Percentiles rank a stretch among this genome's conserved stretches.
Evolutionary conservation across 1,284 basidiomycete genomes (phyloP).

Genomic region (Trichosporon sp.): DNA sequence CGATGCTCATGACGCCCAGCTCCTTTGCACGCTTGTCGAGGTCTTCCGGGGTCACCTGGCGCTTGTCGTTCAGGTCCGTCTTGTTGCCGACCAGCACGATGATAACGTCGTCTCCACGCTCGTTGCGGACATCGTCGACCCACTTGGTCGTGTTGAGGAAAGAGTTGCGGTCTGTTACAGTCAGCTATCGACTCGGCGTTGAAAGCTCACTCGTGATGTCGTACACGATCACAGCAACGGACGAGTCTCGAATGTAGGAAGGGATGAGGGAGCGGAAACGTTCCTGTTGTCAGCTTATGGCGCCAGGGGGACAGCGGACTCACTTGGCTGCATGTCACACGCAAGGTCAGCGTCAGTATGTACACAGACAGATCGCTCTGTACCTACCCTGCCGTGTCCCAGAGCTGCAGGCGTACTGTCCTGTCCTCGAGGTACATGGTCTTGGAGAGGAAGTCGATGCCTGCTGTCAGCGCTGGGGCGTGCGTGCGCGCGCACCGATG

Average conservation of each 20-base stretch:
- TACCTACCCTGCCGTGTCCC: constrained; percentile 69
- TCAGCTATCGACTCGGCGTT: not conserved
- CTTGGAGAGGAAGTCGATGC: constrained; percentile 99
- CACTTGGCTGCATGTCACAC: constrained; percentile 31
- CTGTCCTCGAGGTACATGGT: constrained; percentile 99
- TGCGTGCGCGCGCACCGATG: constrained; percentile 57
- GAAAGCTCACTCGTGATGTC: constrained; percentile 87
- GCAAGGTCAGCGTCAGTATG: constrained; percentile 7
- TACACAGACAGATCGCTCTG: not conserved
- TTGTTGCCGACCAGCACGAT: constrained; percentile 99
- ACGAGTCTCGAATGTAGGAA: constrained; percentile 97
- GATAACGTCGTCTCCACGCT: constrained; percentile 96
- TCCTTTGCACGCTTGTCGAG: constrained; percentile 90
- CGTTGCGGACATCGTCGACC: constrained; percentile 98
- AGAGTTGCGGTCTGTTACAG: constrained; percentile 75
- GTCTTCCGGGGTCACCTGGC: constrained; percentile 96
- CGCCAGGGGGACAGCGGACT: not conserved
- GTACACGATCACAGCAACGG: constrained; percentile 96
- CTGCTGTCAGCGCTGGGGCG: constrained; percentile 18
- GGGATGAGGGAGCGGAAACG: constrained; percentile 97
- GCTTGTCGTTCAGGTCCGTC: constrained; percentile 66
- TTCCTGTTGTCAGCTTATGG: constrained; percentile 58
- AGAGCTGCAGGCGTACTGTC: constrained; percentile 93
- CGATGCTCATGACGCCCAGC: constrained; percentile 96
- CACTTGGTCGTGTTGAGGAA: constrained; percentile 98